phyloP scores from a whole-genome alignment of 202 grass and related monocot genomes.

The Cymbopogon flexuosus region DNA sequence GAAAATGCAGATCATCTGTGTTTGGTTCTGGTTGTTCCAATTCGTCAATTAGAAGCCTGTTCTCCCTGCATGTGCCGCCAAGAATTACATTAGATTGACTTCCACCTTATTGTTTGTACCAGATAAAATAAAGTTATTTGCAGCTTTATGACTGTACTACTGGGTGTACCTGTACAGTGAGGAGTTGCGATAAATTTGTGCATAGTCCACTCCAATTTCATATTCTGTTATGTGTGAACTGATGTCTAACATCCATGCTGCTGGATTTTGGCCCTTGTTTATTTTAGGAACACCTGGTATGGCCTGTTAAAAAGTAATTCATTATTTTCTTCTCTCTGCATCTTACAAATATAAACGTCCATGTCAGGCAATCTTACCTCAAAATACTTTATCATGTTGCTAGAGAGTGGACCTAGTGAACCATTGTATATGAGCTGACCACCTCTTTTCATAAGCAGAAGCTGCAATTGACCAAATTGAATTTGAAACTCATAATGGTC shows the following conservation, averaged over 20 bases:
- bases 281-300: conserved; percentile 82
- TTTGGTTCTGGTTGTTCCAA: conserved; percentile 42
- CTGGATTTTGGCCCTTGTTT: conserved; percentile 71
- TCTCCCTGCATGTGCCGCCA: conserved; percentile 45
- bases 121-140: not conserved
- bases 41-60: conserved; percentile 56
- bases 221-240: conserved; percentile 77
- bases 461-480: conserved; percentile 41
- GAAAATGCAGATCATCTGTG: conserved; percentile 59
- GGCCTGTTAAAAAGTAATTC: conserved; percentile 40
- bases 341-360: not conserved
- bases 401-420: conserved; percentile 63
- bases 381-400: conserved; percentile 84
- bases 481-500: not conserved
- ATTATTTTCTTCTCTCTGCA: conserved; percentile 4
- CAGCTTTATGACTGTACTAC: conserved; percentile 25
- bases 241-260: conserved; percentile 84
- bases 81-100: not conserved
- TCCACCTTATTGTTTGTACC: conserved; percentile 10
- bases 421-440: conserved; percentile 81
- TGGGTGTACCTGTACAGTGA: conserved; percentile 54
- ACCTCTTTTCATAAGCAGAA: conserved; percentile 96
- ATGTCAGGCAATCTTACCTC: conserved; percentile 54
- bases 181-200: conserved; percentile 63
- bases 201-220: conserved; percentile 56